phyloP scores from a whole-genome alignment of 345 rosid species.

The Brassica carinata region DNA sequence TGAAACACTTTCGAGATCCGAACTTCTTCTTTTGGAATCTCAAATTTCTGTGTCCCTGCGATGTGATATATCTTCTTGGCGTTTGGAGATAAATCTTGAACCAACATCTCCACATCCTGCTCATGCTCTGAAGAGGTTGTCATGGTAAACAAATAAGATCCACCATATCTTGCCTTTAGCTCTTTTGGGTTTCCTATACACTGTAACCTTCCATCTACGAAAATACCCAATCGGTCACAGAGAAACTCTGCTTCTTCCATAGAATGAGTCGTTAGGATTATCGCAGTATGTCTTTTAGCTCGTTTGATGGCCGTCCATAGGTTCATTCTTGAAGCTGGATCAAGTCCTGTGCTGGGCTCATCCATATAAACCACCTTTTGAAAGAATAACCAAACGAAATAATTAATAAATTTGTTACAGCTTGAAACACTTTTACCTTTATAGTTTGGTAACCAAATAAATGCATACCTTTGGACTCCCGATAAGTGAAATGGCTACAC shows the following conservation, averaged over 20 bases:
- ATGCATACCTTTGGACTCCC: conserved; percentile 77
- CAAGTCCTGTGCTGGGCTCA: conserved; percentile 96
- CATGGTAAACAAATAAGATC: conserved; percentile 78
- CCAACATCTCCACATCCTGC: conserved; percentile 68
- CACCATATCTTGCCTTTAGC: conserved; percentile 81
- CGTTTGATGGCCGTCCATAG: conserved; percentile 85
- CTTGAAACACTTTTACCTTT: not conserved
- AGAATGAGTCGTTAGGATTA: conserved; percentile 92
- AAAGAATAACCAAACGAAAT: not conserved
- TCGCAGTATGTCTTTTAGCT: conserved; percentile 69
- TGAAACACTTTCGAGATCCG: conserved; percentile 66
- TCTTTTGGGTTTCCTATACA: conserved; percentile 92
- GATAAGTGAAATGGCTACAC: conserved; percentile 91
- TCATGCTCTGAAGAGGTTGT: conserved; percentile 63
- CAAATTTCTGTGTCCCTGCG: conserved; percentile 91
- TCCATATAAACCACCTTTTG: conserved; percentile 93
- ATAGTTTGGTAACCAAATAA: not conserved
- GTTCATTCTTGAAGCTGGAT: conserved; percentile 87
- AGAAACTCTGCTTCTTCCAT: conserved; percentile 98
- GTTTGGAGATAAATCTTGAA: conserved; percentile 53
- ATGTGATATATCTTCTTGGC: conserved; percentile 75
- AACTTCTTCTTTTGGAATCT: conserved; percentile 76
- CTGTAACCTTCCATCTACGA: conserved; percentile 82
- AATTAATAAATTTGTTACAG: not conserved
- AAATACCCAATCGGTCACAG: conserved; percentile 84